A percentile compares a stretch with the other conserved stretches of the same genome.
Conservation (phyloP, 805 yeast species). For the Wickerhamiella musiphila region DNA sequence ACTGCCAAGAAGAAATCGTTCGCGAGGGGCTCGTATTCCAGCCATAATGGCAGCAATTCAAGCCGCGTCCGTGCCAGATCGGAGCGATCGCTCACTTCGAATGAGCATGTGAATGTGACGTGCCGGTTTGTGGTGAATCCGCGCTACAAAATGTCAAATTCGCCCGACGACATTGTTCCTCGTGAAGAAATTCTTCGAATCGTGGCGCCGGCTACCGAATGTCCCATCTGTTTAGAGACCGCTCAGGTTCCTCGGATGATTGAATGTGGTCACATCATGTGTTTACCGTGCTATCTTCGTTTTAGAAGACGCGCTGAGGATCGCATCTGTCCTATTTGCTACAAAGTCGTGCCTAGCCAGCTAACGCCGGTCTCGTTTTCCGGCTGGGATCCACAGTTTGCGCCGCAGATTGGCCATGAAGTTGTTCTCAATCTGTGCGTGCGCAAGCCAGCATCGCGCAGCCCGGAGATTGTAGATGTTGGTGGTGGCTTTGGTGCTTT, state of each 20-base stretch:
- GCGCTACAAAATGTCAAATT: slow-evolving; percentile 33
- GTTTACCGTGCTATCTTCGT: slow-evolving; percentile 64
- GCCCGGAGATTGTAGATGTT: too few species aligned
- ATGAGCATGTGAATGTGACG: slow-evolving; percentile 49
- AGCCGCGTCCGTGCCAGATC: too few species aligned
- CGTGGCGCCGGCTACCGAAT: slow-evolving; percentile 51
- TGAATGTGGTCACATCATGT: slow-evolving; percentile 83
- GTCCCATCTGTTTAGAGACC: slow-evolving; percentile 80
- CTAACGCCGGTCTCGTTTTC: slow-evolving; percentile 12
- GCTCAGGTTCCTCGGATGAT: slow-evolving; percentile 92
- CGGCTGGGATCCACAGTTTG: slow-evolving; percentile 5
- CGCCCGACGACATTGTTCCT: slow-evolving; percentile 43
- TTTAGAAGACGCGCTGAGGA: slow-evolving; percentile 32
- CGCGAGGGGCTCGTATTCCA: too few species aligned
- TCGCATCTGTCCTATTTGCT: slow-evolving; percentile 15
- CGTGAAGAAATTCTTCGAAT: slow-evolving; percentile 49
- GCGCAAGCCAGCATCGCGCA: slow-evolving; percentile 1
- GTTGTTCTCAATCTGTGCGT: slow-evolving; percentile 12
- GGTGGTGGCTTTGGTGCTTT: slow-evolving; percentile 4
- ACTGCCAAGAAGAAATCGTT: too few species aligned
- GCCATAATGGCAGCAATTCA: too few species aligned
- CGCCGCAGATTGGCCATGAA: slow-evolving; percentile 13
- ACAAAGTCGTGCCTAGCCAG: slow-evolving; percentile 6
- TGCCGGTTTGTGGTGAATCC: slow-evolving; percentile 69
- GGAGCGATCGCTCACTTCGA: slow-evolving; percentile 4